Evolutionary conservation across 2,329 filamentous ascomycete species (phyloP).

Genomic region (Lasiodiplodia hormozganensis): DNA sequence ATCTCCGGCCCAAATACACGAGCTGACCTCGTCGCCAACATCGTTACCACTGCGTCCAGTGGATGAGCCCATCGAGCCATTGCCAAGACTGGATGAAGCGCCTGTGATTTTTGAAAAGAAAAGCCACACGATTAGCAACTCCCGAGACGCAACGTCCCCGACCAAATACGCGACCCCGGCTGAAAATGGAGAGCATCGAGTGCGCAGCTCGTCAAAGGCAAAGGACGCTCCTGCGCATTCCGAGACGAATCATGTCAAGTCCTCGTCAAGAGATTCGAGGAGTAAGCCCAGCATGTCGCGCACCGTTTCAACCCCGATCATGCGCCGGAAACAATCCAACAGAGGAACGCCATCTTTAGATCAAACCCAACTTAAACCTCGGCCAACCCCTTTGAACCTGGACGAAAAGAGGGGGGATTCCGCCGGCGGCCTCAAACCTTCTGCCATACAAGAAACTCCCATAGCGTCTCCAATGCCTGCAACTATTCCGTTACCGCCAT

Average conservation of each 20-base stretch:
- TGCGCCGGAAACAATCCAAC: conserved; percentile 46
- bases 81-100: conserved; percentile 21
- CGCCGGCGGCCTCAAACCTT: conserved; percentile 38
- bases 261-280: conserved; percentile 1
- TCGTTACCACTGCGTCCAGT: conserved; percentile 59
- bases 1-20: conserved; percentile 61
- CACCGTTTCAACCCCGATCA: conserved; percentile 42
- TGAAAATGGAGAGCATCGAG: conserved; percentile 20
- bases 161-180: conserved; percentile 11
- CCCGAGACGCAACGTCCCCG: conserved; percentile 8
- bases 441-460: conserved; percentile 41
- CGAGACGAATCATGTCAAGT: not conserved
- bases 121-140: not conserved
- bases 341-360: conserved; percentile 23
- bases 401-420: conserved; percentile 40
- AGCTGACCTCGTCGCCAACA: conserved; percentile 61
- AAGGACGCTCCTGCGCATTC: not conserved
- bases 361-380: conserved; percentile 6
- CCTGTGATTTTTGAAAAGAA: conserved; percentile 21
- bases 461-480: conserved; percentile 55
- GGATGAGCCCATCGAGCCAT: conserved; percentile 46
- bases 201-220: conserved; percentile 17
- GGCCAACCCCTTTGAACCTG: conserved; percentile 44
- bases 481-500: conserved; percentile 65
- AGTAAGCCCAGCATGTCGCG: conserved; percentile 20